phyloP scores from a whole-genome alignment of 1,284 basidiomycete species.

The Marasmius tenuissimus region DNA sequence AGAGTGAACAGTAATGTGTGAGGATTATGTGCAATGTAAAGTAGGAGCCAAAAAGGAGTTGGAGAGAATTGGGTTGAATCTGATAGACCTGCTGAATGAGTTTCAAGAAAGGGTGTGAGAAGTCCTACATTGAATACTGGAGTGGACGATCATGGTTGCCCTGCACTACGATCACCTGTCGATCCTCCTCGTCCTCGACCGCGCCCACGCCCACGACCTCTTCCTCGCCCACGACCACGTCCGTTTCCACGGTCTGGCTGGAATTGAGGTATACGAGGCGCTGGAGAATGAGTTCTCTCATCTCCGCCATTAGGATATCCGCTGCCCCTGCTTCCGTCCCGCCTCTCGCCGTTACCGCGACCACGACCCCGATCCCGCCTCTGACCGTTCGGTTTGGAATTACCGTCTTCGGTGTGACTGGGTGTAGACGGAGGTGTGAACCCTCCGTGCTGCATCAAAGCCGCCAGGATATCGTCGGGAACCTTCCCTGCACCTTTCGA shows the following conservation, averaged over 20 bases:
- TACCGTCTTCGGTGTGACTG: slow-evolving; percentile 12
- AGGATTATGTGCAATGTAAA: no score
- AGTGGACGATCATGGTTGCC: no score
- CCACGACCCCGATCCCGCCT: background rate
- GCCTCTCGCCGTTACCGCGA: background rate
- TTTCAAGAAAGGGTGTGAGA: no score
- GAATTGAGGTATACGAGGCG: background rate
- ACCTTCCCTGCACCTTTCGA: slow-evolving; percentile 30
- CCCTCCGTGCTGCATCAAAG: slow-evolving; percentile 54
- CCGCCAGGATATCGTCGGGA: slow-evolving; percentile 48
- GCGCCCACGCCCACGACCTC: slow-evolving; percentile 34
- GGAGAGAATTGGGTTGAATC: no score
- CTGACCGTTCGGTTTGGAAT: background rate
- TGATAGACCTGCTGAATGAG: no score
- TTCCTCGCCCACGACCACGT: slow-evolving; percentile 34
- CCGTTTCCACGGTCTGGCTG: slow-evolving; percentile 15
- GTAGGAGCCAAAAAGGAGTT: no score
- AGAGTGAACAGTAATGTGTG: no score
- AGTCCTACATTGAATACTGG: no score
- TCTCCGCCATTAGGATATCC: background rate
- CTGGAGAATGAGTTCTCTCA: background rate
- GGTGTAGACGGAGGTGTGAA: slow-evolving; percentile 49
- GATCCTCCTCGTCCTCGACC: slow-evolving; percentile 30
- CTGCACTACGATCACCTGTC: no score
- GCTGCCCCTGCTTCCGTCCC: background rate